These are phyloP conservation scores for Ilex paraguariensis DNA, from an alignment of 305 asterid genomes.

Conservation along the genomic window DNA sequence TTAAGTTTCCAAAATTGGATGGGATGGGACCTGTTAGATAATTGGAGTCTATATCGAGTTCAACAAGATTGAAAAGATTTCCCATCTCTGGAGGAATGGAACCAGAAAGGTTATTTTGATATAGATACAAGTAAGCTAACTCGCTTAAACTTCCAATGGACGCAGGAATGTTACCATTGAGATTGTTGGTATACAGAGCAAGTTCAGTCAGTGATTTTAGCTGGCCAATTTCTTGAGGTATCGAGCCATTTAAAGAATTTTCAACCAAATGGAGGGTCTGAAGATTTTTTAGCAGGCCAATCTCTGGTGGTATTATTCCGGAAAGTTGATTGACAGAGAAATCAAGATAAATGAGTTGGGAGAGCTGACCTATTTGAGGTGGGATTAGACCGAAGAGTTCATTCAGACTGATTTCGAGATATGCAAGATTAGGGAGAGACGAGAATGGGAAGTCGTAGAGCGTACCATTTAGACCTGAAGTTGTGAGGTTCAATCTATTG, in stretches of 20 bases:
- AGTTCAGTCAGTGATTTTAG: slow-evolving; percentile 10
- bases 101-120: background rate
- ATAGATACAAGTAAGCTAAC: background rate
- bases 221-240: slow-evolving; percentile 20
- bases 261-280: slow-evolving; percentile 2
- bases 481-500: too few species aligned
- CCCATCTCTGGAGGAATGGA: slow-evolving; percentile 3
- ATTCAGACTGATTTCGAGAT: slow-evolving; percentile 6
- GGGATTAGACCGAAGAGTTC: slow-evolving; percentile 21
- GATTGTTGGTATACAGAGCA: background rate
- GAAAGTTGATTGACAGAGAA: slow-evolving; percentile 12
- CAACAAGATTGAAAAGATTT: too few species aligned
- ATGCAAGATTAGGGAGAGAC: slow-evolving; percentile 16
- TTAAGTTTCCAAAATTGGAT: background rate
- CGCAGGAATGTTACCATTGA: background rate
- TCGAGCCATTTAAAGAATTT: slow-evolving; percentile 15
- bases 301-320: slow-evolving; percentile 21
- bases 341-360: slow-evolving; percentile 13
- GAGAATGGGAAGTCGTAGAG: slow-evolving; percentile 18
- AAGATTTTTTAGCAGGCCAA: slow-evolving; percentile 23
- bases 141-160: slow-evolving; percentile 9
- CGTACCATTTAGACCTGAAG: slow-evolving; percentile 4
- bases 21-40: background rate
- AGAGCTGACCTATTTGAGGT: slow-evolving; percentile 15
- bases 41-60: too few species aligned